These are phyloP conservation scores for Aspergillus sp. DNA, from an alignment of 2,329 filamentous ascomycete species.

Conservation along the genomic window DNA sequence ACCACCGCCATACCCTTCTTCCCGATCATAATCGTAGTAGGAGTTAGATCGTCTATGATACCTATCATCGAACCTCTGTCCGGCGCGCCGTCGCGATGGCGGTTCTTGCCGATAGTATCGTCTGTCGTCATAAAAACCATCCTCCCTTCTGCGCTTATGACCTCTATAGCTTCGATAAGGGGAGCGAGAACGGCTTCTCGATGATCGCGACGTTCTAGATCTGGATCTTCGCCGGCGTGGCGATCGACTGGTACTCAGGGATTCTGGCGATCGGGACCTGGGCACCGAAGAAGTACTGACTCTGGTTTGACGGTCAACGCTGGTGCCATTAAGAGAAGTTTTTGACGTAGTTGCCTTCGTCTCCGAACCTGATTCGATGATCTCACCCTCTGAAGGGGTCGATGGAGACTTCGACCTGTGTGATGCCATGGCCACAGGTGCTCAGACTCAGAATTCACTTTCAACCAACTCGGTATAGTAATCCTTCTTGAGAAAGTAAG, in stretches of 20 bases:
- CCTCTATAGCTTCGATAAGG: conserved; percentile 34
- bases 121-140: conserved; percentile 33
- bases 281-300: conserved; percentile 45
- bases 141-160: conserved; percentile 37
- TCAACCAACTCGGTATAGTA: neutral
- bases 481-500: conserved; percentile 18
- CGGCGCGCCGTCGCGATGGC: conserved; percentile 23
- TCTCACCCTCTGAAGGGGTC: conserved; percentile 82
- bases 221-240: conserved; percentile 55
- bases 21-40: conserved; percentile 49
- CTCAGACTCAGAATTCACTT: conserved; percentile 2
- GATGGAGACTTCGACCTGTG: conserved; percentile 45
- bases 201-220: conserved; percentile 18
- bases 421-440: conserved; percentile 38
- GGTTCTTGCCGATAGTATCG: conserved; percentile 23
- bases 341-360: conserved; percentile 80
- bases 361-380: conserved; percentile 65
- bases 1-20: conserved; percentile 32
- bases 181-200: conserved; percentile 36
- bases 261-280: conserved; percentile 42
- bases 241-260: conserved; percentile 45
- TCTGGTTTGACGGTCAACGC: conserved; percentile 92
- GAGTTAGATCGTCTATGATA: conserved; percentile 20
- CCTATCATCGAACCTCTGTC: conserved; percentile 34
- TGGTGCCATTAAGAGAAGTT: conserved; percentile 66